phyloP scores from a whole-genome alignment of 2,329 filamentous ascomycete genomes.

The Penicillium crustosum region DNA sequence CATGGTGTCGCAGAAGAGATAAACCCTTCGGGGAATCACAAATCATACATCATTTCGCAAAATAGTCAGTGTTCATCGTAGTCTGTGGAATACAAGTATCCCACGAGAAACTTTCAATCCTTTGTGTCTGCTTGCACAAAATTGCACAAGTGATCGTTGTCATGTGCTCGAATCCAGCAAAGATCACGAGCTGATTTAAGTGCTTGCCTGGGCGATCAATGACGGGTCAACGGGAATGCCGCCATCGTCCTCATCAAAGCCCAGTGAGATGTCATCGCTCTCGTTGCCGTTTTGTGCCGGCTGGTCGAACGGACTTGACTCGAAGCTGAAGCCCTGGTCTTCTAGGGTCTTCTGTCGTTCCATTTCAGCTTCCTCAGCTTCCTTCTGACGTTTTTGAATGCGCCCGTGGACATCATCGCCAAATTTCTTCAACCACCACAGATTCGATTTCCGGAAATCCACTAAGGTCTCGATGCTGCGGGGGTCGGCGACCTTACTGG shows the following conservation, averaged over 20 bases:
- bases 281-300: not conserved
- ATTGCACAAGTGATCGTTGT: not conserved
- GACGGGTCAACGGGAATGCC: conserved; percentile 48
- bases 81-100: not conserved
- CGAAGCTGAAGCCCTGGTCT: conserved; percentile 46
- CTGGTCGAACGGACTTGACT: conserved; percentile 9
- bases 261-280: not conserved
- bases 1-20: conserved; percentile 4
- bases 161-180: not conserved
- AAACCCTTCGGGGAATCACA: conserved; percentile 13
- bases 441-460: conserved; percentile 85
- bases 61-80: not conserved
- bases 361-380: conserved; percentile 45
- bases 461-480: conserved; percentile 87
- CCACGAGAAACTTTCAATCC: not conserved
- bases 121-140: not conserved
- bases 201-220: conserved; percentile 23
- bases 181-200: not conserved
- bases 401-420: conserved; percentile 49
- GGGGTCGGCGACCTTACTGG: conserved; percentile 82
- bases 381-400: conserved; percentile 51
- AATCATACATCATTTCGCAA: not conserved
- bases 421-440: conserved; percentile 73
- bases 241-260: conserved; percentile 10
- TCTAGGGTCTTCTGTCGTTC: conserved; percentile 48